Percentiles rank a stretch among this genome's conserved stretches.
Conservation (phyloP, 73 alveolate genomes). For the Durusdinium trenchii region DNA sequence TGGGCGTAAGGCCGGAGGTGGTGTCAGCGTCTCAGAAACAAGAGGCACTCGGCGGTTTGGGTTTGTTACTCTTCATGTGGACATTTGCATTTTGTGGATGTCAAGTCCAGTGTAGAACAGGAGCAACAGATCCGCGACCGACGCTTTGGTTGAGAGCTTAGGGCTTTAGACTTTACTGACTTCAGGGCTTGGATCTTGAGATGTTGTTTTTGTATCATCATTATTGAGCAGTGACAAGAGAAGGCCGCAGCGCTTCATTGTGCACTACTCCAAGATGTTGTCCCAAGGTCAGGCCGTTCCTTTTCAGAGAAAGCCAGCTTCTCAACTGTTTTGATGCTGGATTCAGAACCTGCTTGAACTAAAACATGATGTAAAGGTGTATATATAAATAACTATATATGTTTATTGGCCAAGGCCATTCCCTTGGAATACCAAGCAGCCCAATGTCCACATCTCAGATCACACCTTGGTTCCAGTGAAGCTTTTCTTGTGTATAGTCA, state of each 20-base stretch:
- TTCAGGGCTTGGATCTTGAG: neutral
- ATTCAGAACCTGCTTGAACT: neutral
- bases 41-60: neutral
- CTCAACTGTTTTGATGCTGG: neutral
- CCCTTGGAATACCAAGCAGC: slow-evolving; percentile 50
- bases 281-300: slow-evolving; percentile 52
- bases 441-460: neutral
- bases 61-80: neutral
- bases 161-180: neutral
- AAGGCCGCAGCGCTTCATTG: too few relatives aligned
- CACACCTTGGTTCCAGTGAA: neutral
- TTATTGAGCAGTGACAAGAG: neutral
- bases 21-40: slow-evolving; percentile 34
- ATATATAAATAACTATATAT: neutral
- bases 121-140: slow-evolving; percentile 72
- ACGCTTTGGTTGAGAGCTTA: slow-evolving; percentile 14
- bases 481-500: neutral
- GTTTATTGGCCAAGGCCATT: slow-evolving; percentile 27
- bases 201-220: neutral
- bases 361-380: neutral
- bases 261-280: neutral
- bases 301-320: slow-evolving; percentile 58
- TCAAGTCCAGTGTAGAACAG: neutral
- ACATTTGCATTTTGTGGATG: neutral
- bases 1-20: neutral